These are phyloP conservation scores for Penicillium malachiteum DNA, from an alignment of 495 filamentous ascomycete species.

Conservation along the genomic window DNA sequence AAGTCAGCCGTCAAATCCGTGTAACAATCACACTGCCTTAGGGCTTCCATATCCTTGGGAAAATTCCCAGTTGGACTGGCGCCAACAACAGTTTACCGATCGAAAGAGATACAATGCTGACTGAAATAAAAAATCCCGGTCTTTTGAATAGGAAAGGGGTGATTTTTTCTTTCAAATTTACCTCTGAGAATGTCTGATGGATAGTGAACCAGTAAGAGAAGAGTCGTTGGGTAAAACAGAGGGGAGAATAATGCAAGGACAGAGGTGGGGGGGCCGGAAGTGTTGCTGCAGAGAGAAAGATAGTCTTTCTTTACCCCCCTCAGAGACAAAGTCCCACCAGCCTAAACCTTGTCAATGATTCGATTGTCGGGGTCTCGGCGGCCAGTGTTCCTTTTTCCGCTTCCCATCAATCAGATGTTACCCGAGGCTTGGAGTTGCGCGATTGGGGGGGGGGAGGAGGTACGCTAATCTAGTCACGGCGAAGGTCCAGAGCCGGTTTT, in stretches of 20 bases:
- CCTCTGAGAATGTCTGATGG: background rate
- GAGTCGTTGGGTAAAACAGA: constrained; percentile 1
- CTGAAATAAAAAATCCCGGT: constrained; percentile 2
- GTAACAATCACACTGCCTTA: constrained; percentile 34
- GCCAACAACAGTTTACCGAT: constrained; percentile 9
- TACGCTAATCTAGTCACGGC: constrained; percentile 16
- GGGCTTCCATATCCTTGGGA: constrained; percentile 24
- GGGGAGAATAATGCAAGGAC: constrained; percentile 1
- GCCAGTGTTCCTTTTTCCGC: constrained; percentile 2
- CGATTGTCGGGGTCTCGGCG: constrained; percentile 14
- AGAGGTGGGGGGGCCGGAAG: constrained; percentile 6
- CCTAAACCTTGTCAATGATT: constrained; percentile 22
- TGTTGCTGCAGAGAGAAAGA: constrained; percentile 6
- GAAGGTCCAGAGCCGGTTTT: constrained; percentile 7
- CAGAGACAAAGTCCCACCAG: constrained; percentile 10
- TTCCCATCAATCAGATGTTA: constrained; percentile 25
- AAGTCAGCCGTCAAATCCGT: constrained; percentile 30
- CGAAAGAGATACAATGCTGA: constrained; percentile 21
- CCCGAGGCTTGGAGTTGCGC: constrained; percentile 19
- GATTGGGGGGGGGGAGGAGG: constrained; percentile 3
- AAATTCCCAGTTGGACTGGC: constrained; percentile 2
- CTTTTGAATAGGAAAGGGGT: too few relatives aligned
- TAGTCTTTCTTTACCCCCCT: constrained; percentile 2
- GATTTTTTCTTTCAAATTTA: background rate
- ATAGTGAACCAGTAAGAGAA: constrained; percentile 2